Conservation (phyloP, 2,329 filamentous ascomycete species). For the Beauveria australis region DNA sequence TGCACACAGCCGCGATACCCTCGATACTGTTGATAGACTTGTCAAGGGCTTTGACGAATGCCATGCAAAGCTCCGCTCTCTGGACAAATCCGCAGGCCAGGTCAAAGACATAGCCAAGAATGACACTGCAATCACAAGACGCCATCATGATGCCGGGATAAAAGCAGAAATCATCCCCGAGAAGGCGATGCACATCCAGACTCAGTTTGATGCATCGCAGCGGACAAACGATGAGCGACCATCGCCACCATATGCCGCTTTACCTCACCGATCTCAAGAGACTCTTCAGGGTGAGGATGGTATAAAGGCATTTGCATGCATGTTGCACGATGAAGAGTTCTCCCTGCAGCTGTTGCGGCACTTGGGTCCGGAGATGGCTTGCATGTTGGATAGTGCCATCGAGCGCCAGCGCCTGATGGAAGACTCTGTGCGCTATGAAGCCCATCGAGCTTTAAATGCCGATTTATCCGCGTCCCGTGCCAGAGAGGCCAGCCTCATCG, state of each 20-base stretch:
- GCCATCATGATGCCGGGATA: no score
- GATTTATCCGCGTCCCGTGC: neutral
- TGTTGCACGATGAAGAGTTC: neutral
- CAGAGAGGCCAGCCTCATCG: neutral
- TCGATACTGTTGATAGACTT: neutral
- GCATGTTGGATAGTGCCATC: neutral
- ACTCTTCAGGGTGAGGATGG: neutral
- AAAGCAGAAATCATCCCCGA: neutral
- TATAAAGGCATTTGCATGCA: no score
- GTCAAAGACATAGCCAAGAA: neutral
- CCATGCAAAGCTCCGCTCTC: neutral
- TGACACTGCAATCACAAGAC: neutral
- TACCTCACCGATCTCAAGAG: neutral
- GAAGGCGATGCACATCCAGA: neutral
- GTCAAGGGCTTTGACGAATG: neutral
- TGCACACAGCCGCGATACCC: neutral
- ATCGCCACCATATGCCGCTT: neutral
- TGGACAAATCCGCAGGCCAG: neutral
- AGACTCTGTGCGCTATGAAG: neutral
- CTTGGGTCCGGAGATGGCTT: neutral
- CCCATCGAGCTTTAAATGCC: neutral
- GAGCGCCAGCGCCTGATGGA: neutral
- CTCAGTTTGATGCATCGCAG: neutral
- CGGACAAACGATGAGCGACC: neutral
- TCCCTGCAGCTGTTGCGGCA: neutral